A percentile compares a stretch with the other conserved stretches of the same genome.
phyloP scores from a whole-genome alignment of 148 eudicot genomes.

The Rhododendron kiyosumense region DNA sequence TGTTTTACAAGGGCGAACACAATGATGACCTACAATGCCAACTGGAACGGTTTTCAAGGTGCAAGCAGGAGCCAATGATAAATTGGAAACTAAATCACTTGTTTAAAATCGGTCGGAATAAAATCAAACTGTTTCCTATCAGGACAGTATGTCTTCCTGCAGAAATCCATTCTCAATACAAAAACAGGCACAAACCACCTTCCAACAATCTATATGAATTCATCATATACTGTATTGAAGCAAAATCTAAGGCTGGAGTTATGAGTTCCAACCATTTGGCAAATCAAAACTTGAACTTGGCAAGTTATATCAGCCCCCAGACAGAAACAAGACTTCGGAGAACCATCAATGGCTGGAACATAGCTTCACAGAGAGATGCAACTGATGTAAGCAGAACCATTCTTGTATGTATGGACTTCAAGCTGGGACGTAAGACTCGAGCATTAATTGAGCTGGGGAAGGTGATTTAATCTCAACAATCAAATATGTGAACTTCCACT shows the following conservation, averaged over 20 bases:
- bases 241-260: background rate
- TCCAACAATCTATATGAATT: background rate
- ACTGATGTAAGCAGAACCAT: background rate
- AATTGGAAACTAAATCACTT: background rate
- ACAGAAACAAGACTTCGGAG: background rate
- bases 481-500: conserved; percentile 70
- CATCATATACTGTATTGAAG: background rate
- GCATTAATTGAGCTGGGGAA: conserved; percentile 43
- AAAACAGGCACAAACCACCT: background rate
- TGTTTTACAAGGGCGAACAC: background rate
- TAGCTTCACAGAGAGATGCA: conserved; percentile 5
- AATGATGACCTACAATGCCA: background rate
- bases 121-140: background rate
- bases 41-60: background rate
- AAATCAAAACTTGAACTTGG: conserved; percentile 5
- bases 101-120: background rate
- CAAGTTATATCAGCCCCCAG: background rate
- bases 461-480: conserved; percentile 62
- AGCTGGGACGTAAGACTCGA: conserved; percentile 75
- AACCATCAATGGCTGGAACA: background rate
- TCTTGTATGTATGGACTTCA: conserved; percentile 11
- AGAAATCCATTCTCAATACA: background rate
- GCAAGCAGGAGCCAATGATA: background rate
- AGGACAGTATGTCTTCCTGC: background rate
- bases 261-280: background rate